phyloP scores from a whole-genome alignment of 192 early-diverging fungal genomes.

The Helicostylum pulchrum region DNA sequence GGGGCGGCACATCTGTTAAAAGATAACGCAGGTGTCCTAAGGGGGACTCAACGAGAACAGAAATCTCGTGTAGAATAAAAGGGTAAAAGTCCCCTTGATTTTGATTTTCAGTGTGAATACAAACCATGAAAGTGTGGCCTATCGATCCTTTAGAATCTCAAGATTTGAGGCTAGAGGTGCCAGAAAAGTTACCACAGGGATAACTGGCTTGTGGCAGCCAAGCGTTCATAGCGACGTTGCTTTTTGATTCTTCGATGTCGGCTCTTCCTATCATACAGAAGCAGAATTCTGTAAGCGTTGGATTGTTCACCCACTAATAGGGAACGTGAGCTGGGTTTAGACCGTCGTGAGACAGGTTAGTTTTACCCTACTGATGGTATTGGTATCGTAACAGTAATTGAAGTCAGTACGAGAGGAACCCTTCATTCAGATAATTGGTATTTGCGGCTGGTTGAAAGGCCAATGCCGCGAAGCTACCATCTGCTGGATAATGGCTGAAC shows the following conservation, averaged over 20 bases:
- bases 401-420: constrained; percentile 80
- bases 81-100: constrained; percentile 74
- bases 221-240: constrained; percentile 83
- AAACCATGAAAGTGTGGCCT: constrained; percentile 69
- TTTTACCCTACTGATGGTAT: constrained; percentile 88
- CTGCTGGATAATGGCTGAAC: constrained; percentile 73
- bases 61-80: constrained; percentile 75
- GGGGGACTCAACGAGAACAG: constrained; percentile 73
- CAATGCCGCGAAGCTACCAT: constrained; percentile 77
- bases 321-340: constrained; percentile 92
- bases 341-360: constrained; percentile 95
- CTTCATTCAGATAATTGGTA: constrained; percentile 71
- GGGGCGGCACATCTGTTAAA: constrained; percentile 79
- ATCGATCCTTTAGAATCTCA: constrained; percentile 61
- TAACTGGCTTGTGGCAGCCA: constrained; percentile 75
- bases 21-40: constrained; percentile 76
- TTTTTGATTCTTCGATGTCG: constrained; percentile 86
- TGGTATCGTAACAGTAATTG: constrained; percentile 71
- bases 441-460: constrained; percentile 68
- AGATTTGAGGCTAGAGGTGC: constrained; percentile 71
- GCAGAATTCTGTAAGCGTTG: constrained; percentile 83
- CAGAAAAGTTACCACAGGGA: constrained; percentile 84
- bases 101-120: constrained; percentile 57
- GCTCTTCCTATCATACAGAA: constrained; percentile 85
- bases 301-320: constrained; percentile 88